Conservation (phyloP, 2,329 filamentous ascomycete species). For the Sporothrix curviconia region DNA sequence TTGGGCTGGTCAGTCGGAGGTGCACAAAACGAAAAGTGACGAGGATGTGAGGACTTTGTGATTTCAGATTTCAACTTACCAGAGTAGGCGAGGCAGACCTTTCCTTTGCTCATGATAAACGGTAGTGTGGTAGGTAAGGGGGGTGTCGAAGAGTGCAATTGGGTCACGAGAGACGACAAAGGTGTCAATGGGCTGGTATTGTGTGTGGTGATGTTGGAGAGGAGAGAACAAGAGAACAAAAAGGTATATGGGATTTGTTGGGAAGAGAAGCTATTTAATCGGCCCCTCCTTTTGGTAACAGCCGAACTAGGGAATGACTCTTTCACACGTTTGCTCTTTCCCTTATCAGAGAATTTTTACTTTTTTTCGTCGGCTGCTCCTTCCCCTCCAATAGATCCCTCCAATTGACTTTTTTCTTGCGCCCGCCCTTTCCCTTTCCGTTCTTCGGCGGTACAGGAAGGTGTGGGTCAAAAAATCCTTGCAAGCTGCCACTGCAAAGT, state of each 20-base stretch:
- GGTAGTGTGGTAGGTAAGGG: background rate
- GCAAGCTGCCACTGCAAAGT: too few relatives aligned
- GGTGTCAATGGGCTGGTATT: background rate
- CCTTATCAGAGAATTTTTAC: constrained; percentile 12
- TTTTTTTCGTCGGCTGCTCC: constrained; percentile 3
- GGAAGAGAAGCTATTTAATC: constrained; percentile 9
- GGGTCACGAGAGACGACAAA: background rate
- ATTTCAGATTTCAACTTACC: constrained; percentile 19
- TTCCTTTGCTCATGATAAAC: constrained; percentile 27
- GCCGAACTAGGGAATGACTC: constrained; percentile 1
- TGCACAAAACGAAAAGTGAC: background rate
- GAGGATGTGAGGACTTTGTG: background rate
- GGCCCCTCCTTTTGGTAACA: background rate
- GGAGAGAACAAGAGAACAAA: background rate
- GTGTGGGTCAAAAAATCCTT: background rate
- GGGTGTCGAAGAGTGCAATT: background rate
- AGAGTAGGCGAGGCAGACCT: constrained; percentile 27
- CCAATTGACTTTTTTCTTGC: constrained; percentile 3
- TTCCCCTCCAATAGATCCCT: background rate
- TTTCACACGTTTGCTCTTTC: too few relatives aligned
- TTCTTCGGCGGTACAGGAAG: background rate
- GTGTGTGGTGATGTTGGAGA: background rate
- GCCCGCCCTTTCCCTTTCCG: background rate
- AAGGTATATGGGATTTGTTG: background rate
- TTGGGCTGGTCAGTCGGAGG: constrained; percentile 16